Evolutionary conservation across 2,329 filamentous ascomycete genomes (phyloP), one percentile per base, ranked within the genome.

Genomic region (Exophiala sp.): DNA sequence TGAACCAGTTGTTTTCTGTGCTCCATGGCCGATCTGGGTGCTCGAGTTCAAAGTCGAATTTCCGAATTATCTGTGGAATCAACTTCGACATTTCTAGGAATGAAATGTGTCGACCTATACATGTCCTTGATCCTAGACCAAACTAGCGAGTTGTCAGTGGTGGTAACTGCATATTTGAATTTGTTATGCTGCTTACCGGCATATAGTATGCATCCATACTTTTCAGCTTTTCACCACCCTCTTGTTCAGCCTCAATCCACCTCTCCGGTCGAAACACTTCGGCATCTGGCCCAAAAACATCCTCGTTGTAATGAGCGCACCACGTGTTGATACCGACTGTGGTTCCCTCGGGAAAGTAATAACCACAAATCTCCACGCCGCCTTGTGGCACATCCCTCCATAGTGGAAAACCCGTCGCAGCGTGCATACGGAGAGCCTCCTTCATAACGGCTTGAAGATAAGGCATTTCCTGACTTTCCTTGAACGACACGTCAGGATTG

Each of bases 381-480:
- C 69, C 72, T 2, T 68, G 52, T 0, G 78, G 76, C 0, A 80
- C 77, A 0, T 73, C 68, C 3, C 79, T 71, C 62, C 75, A 75
- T n/a, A 81, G 65, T 2, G 77, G 74, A 9, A 81, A 64, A 3
- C 76, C 78, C 0, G 73, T 72, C 0, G 77, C 74, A 1, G 78
- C 71, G 46, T 79, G 75, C 16, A 82, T 65, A 11, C 80, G 73
- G 14, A 82, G 64, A 0, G 75, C 74, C 62, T 82, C 79, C 47
- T 80, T 79, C 36, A 82, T 74, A 2, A 76, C 72, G 0, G 78
- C 78, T 54, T 81, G 74, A 12, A 82, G 68, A 55, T 91, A 92
- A 0, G 82, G 81, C 6, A 94, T 77, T 52, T 81, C 80, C 68
- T 81, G 61, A 35, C 78, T 79, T 69, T 91, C 86, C 21, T 81